Percentiles rank a stretch among this genome's conserved stretches.
phyloP scores from a whole-genome alignment of 2,329 filamentous ascomycete genomes.

The Davidsoniella eucalypti region DNA sequence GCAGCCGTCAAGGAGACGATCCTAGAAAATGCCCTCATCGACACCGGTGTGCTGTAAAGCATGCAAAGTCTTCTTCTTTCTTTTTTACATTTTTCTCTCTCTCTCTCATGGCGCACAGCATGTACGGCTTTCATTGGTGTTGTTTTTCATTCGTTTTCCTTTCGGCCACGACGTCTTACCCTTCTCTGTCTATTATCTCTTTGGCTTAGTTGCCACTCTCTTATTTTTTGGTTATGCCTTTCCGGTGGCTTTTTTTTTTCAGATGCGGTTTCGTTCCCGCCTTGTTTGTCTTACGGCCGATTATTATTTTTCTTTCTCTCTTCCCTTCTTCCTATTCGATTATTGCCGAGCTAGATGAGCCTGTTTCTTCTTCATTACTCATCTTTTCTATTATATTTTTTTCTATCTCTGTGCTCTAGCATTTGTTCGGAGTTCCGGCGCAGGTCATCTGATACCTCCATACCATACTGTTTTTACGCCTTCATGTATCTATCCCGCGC shows the following conservation, averaged over 20 bases:
- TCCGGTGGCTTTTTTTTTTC: background rate
- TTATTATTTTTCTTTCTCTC: background rate
- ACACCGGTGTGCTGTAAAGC: constrained; percentile 74
- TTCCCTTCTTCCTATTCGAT: background rate
- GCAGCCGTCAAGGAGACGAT: constrained; percentile 98
- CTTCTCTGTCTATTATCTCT: background rate
- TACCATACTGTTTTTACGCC: background rate
- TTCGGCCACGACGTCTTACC: too few relatives aligned
- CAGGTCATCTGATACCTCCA: constrained; percentile 6
- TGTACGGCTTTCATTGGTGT: background rate
- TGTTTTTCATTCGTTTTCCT: background rate
- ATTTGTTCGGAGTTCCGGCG: constrained; percentile 8
- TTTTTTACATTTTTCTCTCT: background rate
- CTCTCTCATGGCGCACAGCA: background rate
- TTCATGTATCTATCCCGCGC: too few relatives aligned
- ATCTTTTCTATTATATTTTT: background rate
- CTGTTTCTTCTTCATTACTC: background rate
- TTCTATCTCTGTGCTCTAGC: constrained; percentile 5
- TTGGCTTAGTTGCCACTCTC: background rate
- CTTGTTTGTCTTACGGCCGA: background rate
- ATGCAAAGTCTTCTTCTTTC: background rate
- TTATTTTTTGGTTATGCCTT: background rate
- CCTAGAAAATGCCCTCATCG: constrained; percentile 91
- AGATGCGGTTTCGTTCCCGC: background rate
- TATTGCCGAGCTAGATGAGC: background rate